Percentiles rank a stretch among this genome's conserved stretches.
Conservation (phyloP, 2,329 filamentous ascomycete species). For the Hypoxylon sp. region DNA sequence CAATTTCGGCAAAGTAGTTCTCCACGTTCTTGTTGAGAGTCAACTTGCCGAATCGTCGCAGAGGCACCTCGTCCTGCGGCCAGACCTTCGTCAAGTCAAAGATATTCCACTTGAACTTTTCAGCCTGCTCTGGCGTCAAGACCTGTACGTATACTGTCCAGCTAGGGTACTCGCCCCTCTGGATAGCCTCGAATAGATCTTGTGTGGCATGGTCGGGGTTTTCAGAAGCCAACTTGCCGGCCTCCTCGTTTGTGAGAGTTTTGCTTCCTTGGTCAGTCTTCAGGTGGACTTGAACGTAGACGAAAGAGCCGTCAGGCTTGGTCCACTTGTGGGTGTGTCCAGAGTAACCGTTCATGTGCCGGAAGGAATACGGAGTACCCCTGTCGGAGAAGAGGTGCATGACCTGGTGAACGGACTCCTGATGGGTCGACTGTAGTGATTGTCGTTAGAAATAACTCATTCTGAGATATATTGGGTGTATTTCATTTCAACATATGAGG, state of each 20-base stretch:
- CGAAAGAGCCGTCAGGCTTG: conserved; percentile 75
- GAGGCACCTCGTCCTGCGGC: conserved; percentile 74
- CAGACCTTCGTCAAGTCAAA: conserved; percentile 80
- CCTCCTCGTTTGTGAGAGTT: conserved; percentile 71
- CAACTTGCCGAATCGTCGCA: conserved; percentile 72
- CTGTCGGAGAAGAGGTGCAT: conserved; percentile 78
- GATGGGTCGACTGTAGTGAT: conserved; percentile 63
- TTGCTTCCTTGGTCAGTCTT: conserved; percentile 75
- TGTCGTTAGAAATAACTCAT: conserved; percentile 12
- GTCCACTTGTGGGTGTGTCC: conserved; percentile 77
- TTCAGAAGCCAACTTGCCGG: conserved; percentile 65
- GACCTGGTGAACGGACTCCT: conserved; percentile 73
- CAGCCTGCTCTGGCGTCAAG: conserved; percentile 73
- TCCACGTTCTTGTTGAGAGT: conserved; percentile 75
- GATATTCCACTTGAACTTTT: conserved; percentile 74
- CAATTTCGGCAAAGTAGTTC: conserved; percentile 79
- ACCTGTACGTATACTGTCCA: conserved; percentile 77
- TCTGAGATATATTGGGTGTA: neutral
- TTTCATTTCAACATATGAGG: neutral
- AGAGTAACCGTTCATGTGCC: conserved; percentile 77
- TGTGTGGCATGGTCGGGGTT: conserved; percentile 75
- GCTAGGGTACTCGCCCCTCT: conserved; percentile 71
- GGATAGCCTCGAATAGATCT: conserved; percentile 75
- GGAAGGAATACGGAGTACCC: conserved; percentile 75
- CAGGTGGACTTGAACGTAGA: conserved; percentile 76